Conservation (phyloP, 2,329 filamentous ascomycete genomes). For the Endoconidiophora polonica region DNA sequence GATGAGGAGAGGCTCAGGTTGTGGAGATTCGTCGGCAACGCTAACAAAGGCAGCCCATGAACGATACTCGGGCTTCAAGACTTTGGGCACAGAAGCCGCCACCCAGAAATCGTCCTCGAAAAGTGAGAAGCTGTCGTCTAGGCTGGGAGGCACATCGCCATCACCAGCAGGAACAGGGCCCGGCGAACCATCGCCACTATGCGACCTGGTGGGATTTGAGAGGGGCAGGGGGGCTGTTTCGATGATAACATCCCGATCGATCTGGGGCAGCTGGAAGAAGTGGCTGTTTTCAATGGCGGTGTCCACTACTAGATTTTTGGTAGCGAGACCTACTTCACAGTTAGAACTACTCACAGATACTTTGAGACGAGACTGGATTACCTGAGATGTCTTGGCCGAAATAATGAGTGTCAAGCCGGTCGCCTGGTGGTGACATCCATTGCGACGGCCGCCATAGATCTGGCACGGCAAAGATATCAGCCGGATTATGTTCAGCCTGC, state of each 20-base stretch:
- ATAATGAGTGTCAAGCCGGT: constrained; percentile 20
- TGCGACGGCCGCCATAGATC: constrained; percentile 41
- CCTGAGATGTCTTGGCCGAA: constrained; percentile 25
- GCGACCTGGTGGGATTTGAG: background rate
- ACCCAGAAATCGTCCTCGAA: constrained; percentile 30
- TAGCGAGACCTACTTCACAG: background rate
- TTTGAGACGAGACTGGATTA: background rate
- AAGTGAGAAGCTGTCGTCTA: background rate
- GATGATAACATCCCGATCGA: constrained; percentile 6
- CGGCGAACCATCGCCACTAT: background rate
- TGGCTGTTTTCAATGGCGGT: constrained; percentile 9
- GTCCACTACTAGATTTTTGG: constrained; percentile 2
- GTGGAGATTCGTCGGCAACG: constrained; percentile 15
- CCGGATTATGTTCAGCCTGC: constrained; percentile 19
- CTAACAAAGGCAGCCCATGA: constrained; percentile 54
- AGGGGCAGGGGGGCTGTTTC: background rate
- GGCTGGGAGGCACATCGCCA: background rate
- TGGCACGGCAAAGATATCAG: constrained; percentile 46
- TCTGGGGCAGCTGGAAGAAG: constrained; percentile 10
- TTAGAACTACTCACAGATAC: constrained; percentile 16
- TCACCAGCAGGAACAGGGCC: background rate
- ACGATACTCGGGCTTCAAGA: constrained; percentile 29
- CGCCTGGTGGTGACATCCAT: constrained; percentile 24
- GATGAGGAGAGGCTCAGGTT: constrained; percentile 37
- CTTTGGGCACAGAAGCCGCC: constrained; percentile 19